Percentiles rank a stretch among this genome's conserved stretches.
These are phyloP conservation scores for Oenanthe javanica DNA, from an alignment of 140 eudicot genomes.

Conservation along the genomic window DNA sequence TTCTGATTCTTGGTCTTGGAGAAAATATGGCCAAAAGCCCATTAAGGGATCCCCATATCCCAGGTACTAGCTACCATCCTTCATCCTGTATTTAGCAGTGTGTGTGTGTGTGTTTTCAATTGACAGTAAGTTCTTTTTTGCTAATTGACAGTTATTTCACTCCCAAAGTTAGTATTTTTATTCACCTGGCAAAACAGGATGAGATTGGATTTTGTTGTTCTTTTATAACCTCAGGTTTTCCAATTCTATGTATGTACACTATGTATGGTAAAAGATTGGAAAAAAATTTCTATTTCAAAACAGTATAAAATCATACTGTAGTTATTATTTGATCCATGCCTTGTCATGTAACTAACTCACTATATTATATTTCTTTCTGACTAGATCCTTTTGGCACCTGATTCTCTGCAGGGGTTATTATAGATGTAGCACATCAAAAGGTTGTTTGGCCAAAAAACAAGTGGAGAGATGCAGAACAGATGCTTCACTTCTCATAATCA, in stretches of 20 bases:
- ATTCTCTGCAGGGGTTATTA: slow-evolving; percentile 69
- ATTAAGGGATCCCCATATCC: slow-evolving; percentile 89
- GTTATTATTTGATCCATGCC: neutral
- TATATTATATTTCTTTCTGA: slow-evolving; percentile 14
- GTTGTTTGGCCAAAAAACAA: slow-evolving; percentile 85
- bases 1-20: slow-evolving; percentile 95
- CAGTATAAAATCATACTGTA: neutral
- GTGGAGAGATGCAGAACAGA: slow-evolving; percentile 79
- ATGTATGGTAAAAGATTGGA: no score
- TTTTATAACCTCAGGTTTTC: neutral
- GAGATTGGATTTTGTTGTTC: neutral
- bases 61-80: slow-evolving; percentile 30
- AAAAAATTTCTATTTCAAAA: neutral
- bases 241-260: no score
- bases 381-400: slow-evolving; percentile 11
- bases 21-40: slow-evolving; percentile 96
- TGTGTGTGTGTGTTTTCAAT: neutral
- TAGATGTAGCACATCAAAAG: slow-evolving; percentile 88
- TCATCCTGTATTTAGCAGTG: neutral
- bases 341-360: slow-evolving; percentile 6
- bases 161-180: neutral
- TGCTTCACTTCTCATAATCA: slow-evolving; percentile 65
- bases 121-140: neutral
- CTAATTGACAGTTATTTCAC: neutral
- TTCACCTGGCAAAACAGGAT: slow-evolving; percentile 8